phyloP scores from a whole-genome alignment of 2,329 filamentous ascomycete species.

The Orbilia quercus region DNA sequence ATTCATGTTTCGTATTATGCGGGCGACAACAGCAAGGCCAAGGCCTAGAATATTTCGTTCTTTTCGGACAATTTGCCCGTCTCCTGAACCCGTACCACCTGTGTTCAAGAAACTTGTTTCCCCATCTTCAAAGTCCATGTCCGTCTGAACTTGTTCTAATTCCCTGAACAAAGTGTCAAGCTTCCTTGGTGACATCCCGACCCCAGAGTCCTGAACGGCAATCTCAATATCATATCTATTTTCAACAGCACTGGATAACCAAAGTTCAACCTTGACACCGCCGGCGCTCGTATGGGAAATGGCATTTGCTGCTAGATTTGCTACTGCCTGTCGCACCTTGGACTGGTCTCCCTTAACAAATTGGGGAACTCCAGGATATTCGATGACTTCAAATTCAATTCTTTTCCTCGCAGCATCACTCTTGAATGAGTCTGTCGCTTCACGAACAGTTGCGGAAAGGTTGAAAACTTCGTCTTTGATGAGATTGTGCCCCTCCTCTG shows the following conservation, averaged over 20 bases:
- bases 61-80: slow-evolving; percentile 56
- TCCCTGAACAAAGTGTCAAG: slow-evolving; percentile 73
- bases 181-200: slow-evolving; percentile 71
- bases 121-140: slow-evolving; percentile 60
- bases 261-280: slow-evolving; percentile 76
- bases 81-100: slow-evolving; percentile 30
- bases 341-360: slow-evolving; percentile 82
- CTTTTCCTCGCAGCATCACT: slow-evolving; percentile 80
- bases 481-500: slow-evolving; percentile 81
- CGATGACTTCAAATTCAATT: slow-evolving; percentile 75
- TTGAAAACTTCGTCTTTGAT: slow-evolving; percentile 85
- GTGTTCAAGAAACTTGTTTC: slow-evolving; percentile 10
- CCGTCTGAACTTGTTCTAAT: slow-evolving; percentile 72
- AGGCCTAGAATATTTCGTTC: slow-evolving; percentile 74
- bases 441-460: slow-evolving; percentile 75
- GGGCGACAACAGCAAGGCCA: slow-evolving; percentile 86
- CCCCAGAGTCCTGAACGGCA: slow-evolving; percentile 78
- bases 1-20: slow-evolving; percentile 88
- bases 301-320: slow-evolving; percentile 85
- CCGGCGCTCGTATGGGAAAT: slow-evolving; percentile 79
- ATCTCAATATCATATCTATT: slow-evolving; percentile 76
- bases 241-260: slow-evolving; percentile 69
- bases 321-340: slow-evolving; percentile 82
- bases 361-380: slow-evolving; percentile 75
- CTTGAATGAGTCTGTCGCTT: slow-evolving; percentile 79